Conservation (phyloP, 805 yeast genomes). For the Hanseniaspora vineae region DNA sequence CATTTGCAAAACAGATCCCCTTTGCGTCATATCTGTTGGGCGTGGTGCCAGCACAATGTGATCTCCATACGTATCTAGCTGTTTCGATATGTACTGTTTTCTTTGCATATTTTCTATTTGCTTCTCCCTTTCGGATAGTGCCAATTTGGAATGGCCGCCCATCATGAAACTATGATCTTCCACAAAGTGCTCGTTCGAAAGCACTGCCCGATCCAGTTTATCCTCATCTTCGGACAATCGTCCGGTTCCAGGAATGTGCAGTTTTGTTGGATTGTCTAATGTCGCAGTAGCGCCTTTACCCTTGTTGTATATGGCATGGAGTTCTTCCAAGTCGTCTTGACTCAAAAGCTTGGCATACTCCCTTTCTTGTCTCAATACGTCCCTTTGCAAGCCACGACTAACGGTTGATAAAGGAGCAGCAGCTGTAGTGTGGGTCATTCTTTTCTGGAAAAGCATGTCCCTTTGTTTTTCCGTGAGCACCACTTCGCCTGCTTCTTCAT, state of each 20-base stretch:
- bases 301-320: constrained; percentile 1
- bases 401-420: no score
- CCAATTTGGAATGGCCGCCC: constrained; percentile 11
- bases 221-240: neutral
- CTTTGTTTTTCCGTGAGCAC: neutral
- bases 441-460: no score
- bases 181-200: constrained; percentile 8
- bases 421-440: no score
- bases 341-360: constrained; percentile 16
- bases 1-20: neutral
- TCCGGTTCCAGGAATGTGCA: no score
- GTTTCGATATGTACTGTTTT: constrained; percentile 8
- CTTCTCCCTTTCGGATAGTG: constrained; percentile 12
- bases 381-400: neutral
- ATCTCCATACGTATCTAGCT: neutral
- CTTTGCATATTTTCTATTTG: constrained; percentile 6
- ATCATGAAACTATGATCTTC: constrained; percentile 5
- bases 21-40: neutral
- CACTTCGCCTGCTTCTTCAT: neutral
- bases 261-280: neutral
- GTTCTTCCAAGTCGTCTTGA: constrained; percentile 16
- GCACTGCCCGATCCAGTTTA: neutral
- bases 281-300: neutral
- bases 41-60: neutral
- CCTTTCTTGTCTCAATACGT: constrained; percentile 9